Evolutionary conservation across 371 early-diverging fungal species (phyloP).

Genomic region (Mucor mucedo): DNA sequence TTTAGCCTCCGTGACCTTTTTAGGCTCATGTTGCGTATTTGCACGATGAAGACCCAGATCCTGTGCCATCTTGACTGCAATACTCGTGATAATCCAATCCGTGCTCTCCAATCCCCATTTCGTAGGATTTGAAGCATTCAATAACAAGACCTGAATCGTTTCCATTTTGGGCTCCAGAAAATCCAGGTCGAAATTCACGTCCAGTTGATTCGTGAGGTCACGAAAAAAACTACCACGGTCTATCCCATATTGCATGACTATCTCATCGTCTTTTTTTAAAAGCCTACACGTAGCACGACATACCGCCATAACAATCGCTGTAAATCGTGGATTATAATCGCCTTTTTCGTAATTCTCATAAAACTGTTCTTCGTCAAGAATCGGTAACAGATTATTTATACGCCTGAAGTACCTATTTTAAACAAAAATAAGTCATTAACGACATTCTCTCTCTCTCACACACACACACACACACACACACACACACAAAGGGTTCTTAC

Average conservation of each 20-base stretch:
- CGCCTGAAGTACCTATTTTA: conserved; percentile 23
- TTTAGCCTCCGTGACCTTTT: conserved; percentile 25
- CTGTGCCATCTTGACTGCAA: conserved; percentile 54
- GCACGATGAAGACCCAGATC: conserved; percentile 51
- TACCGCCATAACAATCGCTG: conserved; percentile 27
- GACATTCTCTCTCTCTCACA: too few relatives aligned
- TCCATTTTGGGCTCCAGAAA: conserved; percentile 39
- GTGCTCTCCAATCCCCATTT: conserved; percentile 40
- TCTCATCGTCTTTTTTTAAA: conserved; percentile 27
- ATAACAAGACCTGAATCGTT: conserved; percentile 37
- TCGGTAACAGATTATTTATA: conserved; percentile 38
- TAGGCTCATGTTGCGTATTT: conserved; percentile 29
- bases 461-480: too few relatives aligned
- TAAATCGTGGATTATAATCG: background rate
- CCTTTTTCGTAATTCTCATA: conserved; percentile 30
- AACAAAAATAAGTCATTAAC: too few relatives aligned
- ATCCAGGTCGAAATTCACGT: conserved; percentile 27
- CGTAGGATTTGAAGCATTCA: conserved; percentile 24
- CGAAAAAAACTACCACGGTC: conserved; percentile 21
- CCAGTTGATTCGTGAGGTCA: conserved; percentile 16
- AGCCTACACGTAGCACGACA: conserved; percentile 32
- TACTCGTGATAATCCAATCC: conserved; percentile 45
- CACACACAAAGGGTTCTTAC: conserved; percentile 1
- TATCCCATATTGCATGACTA: conserved; percentile 30
- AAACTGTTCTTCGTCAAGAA: conserved; percentile 45